Percentiles rank a stretch among this genome's conserved stretches.
phyloP scores from a whole-genome alignment of 2,329 filamentous ascomycete genomes.

The Penicillium sp. region DNA sequence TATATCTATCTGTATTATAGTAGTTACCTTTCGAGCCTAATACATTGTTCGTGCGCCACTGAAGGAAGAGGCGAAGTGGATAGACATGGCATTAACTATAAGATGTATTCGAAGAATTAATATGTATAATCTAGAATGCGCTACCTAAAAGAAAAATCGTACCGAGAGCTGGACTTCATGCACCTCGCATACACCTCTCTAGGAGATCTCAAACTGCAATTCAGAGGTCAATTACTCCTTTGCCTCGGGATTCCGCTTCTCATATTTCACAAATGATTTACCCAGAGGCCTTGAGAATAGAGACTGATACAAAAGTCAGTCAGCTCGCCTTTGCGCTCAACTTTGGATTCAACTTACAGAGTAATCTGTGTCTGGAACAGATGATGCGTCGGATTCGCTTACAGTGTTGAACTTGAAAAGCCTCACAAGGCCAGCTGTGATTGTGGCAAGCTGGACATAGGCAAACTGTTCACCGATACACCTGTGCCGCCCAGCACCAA shows the following conservation, averaged over 20 bases:
- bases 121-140: constrained; percentile 4
- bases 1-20: constrained; percentile 19
- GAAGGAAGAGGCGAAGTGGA: neutral
- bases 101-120: constrained; percentile 1
- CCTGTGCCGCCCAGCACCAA: constrained; percentile 88
- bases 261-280: constrained; percentile 75
- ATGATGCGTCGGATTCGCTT: constrained; percentile 23
- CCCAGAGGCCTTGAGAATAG: constrained; percentile 76
- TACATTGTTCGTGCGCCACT: neutral
- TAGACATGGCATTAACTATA: neutral
- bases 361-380: constrained; percentile 60
- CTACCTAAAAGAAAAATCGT: neutral
- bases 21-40: neutral
- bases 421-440: constrained; percentile 76
- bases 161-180: no score
- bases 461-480: constrained; percentile 98
- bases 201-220: no score
- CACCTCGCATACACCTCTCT: no score
- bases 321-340: neutral
- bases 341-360: constrained; percentile 44
- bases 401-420: constrained; percentile 77
- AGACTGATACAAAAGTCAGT: constrained; percentile 41
- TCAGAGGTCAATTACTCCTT: constrained; percentile 31
- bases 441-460: constrained; percentile 87
- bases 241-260: constrained; percentile 49